These are phyloP conservation scores for Rhazya stricta DNA, from an alignment of 257 asterid species.

Conservation along the genomic window DNA sequence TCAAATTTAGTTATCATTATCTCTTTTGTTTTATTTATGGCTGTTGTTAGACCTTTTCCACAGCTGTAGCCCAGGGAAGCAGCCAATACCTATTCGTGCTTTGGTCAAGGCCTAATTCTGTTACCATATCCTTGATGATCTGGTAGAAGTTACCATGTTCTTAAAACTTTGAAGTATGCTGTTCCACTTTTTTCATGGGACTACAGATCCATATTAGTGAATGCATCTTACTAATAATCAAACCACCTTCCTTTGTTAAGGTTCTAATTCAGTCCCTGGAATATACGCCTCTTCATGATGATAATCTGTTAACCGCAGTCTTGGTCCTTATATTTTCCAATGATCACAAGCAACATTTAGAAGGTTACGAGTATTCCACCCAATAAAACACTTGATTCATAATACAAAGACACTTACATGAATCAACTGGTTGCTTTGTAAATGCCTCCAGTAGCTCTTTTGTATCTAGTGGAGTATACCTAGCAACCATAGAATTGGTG, in stretches of 20 bases:
- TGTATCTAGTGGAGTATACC: conserved; percentile 83
- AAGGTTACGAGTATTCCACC: not conserved
- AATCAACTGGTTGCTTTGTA: conserved; percentile 58
- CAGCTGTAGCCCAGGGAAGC: not conserved
- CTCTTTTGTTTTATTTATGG: not conserved
- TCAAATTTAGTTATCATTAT: not conserved
- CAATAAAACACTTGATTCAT: not conserved
- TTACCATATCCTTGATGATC: not conserved
- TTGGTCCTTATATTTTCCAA: not conserved
- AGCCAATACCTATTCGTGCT: too few relatives aligned
- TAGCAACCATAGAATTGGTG: conserved; percentile 33
- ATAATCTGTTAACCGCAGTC: not conserved
- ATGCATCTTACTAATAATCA: not conserved
- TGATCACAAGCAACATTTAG: not conserved
- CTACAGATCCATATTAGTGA: not conserved
- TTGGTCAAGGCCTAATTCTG: not conserved
- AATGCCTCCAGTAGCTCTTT: conserved; percentile 73
- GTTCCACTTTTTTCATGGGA: not conserved
- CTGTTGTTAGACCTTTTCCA: not conserved
- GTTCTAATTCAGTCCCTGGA: not conserved
- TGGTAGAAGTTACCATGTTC: not conserved
- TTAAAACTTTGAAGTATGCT: not conserved
- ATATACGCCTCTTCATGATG: not conserved
- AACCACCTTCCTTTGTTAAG: too few relatives aligned
- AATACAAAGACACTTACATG: conserved; percentile 47